Evolutionary conservation across 78 protist genomes (phyloP).

Genomic region (Dictyostelium firmibasis): DNA sequence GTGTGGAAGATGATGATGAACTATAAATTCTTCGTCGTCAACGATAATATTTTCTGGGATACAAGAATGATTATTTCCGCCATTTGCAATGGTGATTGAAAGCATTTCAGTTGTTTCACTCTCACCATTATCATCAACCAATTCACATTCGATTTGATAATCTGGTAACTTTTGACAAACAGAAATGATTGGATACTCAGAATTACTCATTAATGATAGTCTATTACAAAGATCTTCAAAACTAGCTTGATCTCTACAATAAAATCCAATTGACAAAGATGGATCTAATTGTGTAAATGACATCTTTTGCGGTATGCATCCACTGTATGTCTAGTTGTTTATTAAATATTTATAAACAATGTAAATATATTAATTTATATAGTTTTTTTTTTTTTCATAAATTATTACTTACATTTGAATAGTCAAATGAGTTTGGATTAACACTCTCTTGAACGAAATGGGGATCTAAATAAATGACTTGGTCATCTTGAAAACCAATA

Average conservation of each 20-base stretch:
- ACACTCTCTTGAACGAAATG: constrained; percentile 85
- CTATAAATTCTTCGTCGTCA: neutral
- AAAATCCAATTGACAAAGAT: constrained; percentile 84
- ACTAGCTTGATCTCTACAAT: constrained; percentile 78
- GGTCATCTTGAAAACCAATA: constrained; percentile 86
- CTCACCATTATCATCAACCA: neutral
- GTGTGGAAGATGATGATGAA: neutral
- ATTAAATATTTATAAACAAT: neutral
- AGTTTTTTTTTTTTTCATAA: no score
- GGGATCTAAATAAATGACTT: constrained; percentile 86
- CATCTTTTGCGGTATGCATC: constrained; percentile 85
- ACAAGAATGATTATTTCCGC: neutral
- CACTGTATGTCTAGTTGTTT: constrained; percentile 80
- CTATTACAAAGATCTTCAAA: constrained; percentile 60
- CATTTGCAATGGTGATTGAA: neutral
- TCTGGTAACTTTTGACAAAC: constrained; percentile 33
- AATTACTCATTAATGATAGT: neutral
- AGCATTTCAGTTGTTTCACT: neutral
- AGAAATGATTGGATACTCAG: constrained; percentile 42
- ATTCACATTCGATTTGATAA: constrained; percentile 39
- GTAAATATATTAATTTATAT: neutral
- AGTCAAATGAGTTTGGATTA: constrained; percentile 1
- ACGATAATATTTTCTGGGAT: neutral
- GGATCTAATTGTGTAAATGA: constrained; percentile 83
- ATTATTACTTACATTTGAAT: constrained; percentile 49